A percentile compares a stretch with the other conserved stretches of the same genome.
phyloP scores from a whole-genome alignment of 228 moss, liverwort and hornwort species.

The Sphagnum fallax region DNA sequence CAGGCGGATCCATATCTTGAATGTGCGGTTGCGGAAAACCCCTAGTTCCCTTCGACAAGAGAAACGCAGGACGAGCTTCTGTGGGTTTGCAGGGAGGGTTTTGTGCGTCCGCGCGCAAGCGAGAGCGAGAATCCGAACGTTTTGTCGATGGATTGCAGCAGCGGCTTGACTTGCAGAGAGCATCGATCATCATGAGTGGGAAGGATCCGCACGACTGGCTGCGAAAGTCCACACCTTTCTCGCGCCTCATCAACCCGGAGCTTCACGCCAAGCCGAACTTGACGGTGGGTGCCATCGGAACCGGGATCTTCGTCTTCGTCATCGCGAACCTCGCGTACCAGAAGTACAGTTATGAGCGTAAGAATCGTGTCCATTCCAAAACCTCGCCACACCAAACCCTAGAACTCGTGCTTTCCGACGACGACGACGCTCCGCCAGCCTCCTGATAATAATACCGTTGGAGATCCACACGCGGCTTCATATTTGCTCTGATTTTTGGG shows the following conservation, averaged over 20 bases:
- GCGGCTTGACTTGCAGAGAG: not conserved
- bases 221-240: conserved; percentile 59
- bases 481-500: no score
- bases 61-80: no score
- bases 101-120: no score
- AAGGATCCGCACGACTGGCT: conserved; percentile 62
- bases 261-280: conserved; percentile 90
- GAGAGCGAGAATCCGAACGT: no score
- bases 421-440: conserved; percentile 6
- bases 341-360: conserved; percentile 58
- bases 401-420: conserved; percentile 65
- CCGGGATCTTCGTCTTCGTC: conserved; percentile 74
- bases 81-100: no score
- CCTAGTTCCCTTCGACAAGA: no score
- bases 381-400: conserved; percentile 12
- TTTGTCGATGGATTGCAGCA: no score
- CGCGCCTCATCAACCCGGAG: conserved; percentile 92
- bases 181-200: not conserved
- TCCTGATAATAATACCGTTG: no score
- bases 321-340: conserved; percentile 75
- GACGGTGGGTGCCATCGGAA: conserved; percentile 72
- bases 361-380: conserved; percentile 23
- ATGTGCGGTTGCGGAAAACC: no score
- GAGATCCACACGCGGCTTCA: no score
- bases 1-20: no score